Evolutionary conservation across 495 filamentous ascomycete species (phyloP).

Genomic region (Xylaria venustula): DNA sequence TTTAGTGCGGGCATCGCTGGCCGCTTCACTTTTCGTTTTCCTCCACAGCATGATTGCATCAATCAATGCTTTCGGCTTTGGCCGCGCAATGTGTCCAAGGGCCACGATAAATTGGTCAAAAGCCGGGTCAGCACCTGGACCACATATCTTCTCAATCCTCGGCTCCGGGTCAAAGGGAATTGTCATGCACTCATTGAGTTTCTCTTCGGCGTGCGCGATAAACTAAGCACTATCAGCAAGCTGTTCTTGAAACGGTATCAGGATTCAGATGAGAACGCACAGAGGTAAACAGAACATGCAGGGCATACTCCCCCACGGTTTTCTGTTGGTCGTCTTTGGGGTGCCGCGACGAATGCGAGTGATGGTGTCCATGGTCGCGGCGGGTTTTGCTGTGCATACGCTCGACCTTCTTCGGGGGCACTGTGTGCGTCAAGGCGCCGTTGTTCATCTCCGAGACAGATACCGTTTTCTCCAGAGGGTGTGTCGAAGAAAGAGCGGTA

Average conservation of each 20-base stretch:
- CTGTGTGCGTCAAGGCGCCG: conserved; percentile 8
- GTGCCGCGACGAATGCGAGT: conserved; percentile 78
- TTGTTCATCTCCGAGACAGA: conserved; percentile 28
- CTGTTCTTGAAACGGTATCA: neutral
- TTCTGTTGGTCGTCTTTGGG: conserved; percentile 68
- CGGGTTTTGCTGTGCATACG: conserved; percentile 64
- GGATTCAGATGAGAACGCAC: conserved; percentile 43
- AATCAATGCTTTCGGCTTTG: conserved; percentile 93
- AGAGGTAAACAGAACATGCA: conserved; percentile 94
- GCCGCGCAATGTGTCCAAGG: conserved; percentile 86
- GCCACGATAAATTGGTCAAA: conserved; percentile 96
- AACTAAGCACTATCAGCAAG: conserved; percentile 46
- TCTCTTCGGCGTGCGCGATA: conserved; percentile 85
- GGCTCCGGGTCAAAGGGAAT: conserved; percentile 72
- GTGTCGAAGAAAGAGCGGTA: conserved; percentile 32
- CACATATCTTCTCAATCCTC: conserved; percentile 83
- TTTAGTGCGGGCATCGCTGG: conserved; percentile 57
- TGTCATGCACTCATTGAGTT: conserved; percentile 80
- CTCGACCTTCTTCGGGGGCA: conserved; percentile 53
- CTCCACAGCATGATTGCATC: conserved; percentile 98
- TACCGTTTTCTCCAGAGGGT: conserved; percentile 34
- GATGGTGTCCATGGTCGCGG: conserved; percentile 72
- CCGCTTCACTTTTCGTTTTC: conserved; percentile 88
- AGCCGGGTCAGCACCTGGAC: conserved; percentile 79
- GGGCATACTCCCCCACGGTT: conserved; percentile 92